phyloP scores from a whole-genome alignment of 2,329 filamentous ascomycete genomes.

The Cytospora piceicola region DNA sequence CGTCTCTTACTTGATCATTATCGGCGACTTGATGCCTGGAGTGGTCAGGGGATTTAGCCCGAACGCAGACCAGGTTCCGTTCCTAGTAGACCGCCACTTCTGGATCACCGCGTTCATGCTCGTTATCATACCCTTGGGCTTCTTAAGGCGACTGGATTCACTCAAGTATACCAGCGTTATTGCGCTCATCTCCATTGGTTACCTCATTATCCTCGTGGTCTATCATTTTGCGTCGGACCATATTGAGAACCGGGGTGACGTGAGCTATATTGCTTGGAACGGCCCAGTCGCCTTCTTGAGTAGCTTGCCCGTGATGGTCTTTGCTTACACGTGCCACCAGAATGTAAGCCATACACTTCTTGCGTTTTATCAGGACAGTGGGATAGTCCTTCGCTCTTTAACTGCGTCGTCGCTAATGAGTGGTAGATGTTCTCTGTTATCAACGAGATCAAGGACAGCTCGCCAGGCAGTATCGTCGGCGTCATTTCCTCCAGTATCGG shows the following conservation, averaged over 20 bases:
- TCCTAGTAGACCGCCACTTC: conserved; percentile 87
- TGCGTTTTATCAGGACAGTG: neutral
- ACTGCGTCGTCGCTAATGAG: conserved; percentile 36
- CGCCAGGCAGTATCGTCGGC: conserved; percentile 72
- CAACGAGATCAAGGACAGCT: conserved; percentile 89
- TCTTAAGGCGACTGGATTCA: conserved; percentile 87
- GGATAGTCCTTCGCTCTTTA: conserved; percentile 1
- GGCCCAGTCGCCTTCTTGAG: conserved; percentile 79
- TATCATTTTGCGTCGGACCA: conserved; percentile 89
- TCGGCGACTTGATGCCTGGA: conserved; percentile 96
- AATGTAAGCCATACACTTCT: conserved; percentile 63
- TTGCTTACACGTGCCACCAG: conserved; percentile 99
- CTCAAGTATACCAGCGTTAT: conserved; percentile 96
- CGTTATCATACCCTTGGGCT: conserved; percentile 91
- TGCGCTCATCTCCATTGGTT: conserved; percentile 89
- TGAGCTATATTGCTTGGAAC: conserved; percentile 78
- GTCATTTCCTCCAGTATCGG: conserved; percentile 87
- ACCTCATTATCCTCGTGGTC: conserved; percentile 88
- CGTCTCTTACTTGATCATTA: conserved; percentile 97
- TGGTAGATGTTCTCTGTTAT: conserved; percentile 94
- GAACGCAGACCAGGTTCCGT: conserved; percentile 65
- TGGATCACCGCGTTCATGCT: conserved; percentile 99
- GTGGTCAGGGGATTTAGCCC: conserved; percentile 82
- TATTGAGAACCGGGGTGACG: conserved; percentile 69
- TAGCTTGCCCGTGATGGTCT: conserved; percentile 92